These are phyloP conservation scores for Acanthamoeba lenticulata DNA, from an alignment of 208 protist species.

Conservation along the genomic window DNA sequence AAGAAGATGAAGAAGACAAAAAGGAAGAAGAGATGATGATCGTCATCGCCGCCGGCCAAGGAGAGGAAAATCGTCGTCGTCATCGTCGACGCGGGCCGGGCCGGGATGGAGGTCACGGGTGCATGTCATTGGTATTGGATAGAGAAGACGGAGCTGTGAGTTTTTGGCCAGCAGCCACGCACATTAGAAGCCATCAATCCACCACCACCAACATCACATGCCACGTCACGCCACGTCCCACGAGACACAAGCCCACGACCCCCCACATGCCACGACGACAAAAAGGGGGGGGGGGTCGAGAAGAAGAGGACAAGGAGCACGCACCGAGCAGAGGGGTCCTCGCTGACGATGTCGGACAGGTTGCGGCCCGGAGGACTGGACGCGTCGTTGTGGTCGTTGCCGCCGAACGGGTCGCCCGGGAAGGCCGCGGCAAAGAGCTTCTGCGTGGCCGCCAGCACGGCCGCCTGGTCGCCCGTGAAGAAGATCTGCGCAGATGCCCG, in stretches of 20 bases:
- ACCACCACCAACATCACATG: too few relatives aligned
- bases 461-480: not conserved
- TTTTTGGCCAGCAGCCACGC: too few relatives aligned
- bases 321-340: not conserved
- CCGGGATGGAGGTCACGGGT: not conserved
- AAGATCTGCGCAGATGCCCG: not conserved
- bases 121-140: not conserved
- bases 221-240: too few relatives aligned
- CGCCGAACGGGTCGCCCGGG: not conserved
- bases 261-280: not conserved
- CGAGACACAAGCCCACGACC: too few relatives aligned
- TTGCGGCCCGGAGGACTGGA: not conserved
- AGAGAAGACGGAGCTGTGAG: conserved; percentile 33
- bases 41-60: not conserved
- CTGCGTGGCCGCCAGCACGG: not conserved
- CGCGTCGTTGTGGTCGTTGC: not conserved
- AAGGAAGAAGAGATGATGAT: not conserved
- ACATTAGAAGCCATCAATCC: not conserved
- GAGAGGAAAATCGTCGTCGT: too few relatives aligned
- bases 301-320: not conserved
- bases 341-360: not conserved
- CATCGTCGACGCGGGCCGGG: too few relatives aligned
- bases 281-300: too few relatives aligned
- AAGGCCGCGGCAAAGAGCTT: not conserved
- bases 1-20: not conserved